phyloP scores from a whole-genome alignment of 2,329 filamentous ascomycete species.

The Aspergillus fumigatiaffinis region DNA sequence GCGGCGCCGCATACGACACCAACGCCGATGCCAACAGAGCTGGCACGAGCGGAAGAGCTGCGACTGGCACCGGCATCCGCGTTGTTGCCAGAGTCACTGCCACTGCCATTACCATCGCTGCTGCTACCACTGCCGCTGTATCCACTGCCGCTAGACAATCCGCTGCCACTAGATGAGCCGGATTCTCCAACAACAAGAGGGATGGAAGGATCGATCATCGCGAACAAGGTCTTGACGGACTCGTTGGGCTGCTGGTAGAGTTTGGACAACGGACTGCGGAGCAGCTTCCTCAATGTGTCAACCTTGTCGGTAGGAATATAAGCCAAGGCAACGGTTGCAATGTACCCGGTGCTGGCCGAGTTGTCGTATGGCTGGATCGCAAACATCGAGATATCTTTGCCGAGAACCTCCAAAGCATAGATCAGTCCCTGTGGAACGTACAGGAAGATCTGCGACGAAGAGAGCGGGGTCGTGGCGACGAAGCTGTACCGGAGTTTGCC shows the following conservation, averaged over 20 bases:
- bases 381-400: conserved; percentile 59
- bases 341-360: conserved; percentile 61
- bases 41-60: conserved; percentile 34
- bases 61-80: conserved; percentile 49
- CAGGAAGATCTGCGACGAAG: conserved; percentile 80
- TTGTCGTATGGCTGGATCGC: conserved; percentile 76
- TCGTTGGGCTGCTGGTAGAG: conserved; percentile 68
- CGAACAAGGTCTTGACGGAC: conserved; percentile 69
- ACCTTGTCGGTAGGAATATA: conserved; percentile 72
- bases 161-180: conserved; percentile 42
- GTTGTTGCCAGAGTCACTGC: conserved; percentile 24
- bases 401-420: conserved; percentile 52
- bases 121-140: conserved; percentile 42
- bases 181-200: conserved; percentile 56
- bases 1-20: conserved; percentile 74
- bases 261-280: conserved; percentile 66
- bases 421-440: conserved; percentile 69
- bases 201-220: conserved; percentile 79
- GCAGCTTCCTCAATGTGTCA: conserved; percentile 61
- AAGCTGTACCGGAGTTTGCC: conserved; percentile 80
- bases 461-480: conserved; percentile 66
- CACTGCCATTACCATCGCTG: conserved; percentile 37
- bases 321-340: conserved; percentile 74
- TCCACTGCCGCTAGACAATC: conserved; percentile 21
- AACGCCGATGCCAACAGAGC: conserved; percentile 65